A percentile compares a stretch with the other conserved stretches of the same genome.
phyloP scores from a whole-genome alignment of 2,329 filamentous ascomycete genomes.

The Pleurostoma richardsiae region DNA sequence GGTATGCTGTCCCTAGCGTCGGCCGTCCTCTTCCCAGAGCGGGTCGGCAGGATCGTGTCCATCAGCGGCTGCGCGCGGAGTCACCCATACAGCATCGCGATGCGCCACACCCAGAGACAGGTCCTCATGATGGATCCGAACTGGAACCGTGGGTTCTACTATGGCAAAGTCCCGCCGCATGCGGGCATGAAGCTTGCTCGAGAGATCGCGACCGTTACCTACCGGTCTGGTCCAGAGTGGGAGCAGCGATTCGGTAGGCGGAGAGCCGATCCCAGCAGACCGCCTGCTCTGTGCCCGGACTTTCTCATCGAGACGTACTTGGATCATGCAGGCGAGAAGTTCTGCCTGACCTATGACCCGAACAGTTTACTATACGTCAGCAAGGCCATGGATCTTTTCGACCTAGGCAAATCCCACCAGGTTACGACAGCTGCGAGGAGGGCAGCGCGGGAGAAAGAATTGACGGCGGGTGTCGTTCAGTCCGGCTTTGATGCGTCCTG shows the following conservation, averaged over 20 bases:
- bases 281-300: conserved; percentile 91
- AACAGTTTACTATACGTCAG: conserved; percentile 95
- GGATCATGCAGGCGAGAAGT: conserved; percentile 97
- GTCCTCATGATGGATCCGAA: conserved; percentile 99
- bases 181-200: conserved; percentile 96
- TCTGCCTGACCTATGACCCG: conserved; percentile 91
- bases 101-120: conserved; percentile 96
- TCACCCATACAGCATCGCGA: conserved; percentile 96
- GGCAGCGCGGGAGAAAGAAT: conserved; percentile 50
- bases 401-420: conserved; percentile 72
- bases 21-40: conserved; percentile 74
- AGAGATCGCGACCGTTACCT: conserved; percentile 96
- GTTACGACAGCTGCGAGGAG: conserved; percentile 57
- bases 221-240: conserved; percentile 95
- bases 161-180: conserved; percentile 81
- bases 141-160: conserved; percentile 95
- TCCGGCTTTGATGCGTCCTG: conserved; percentile 49
- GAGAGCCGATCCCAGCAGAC: conserved; percentile 78
- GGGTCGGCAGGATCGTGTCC: conserved; percentile 77
- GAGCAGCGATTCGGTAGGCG: conserved; percentile 88
- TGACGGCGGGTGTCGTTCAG: conserved; percentile 40
- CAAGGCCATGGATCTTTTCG: conserved; percentile 98
- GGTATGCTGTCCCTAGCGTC: conserved; percentile 95
- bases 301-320: conserved; percentile 98
- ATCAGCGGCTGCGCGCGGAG: conserved; percentile 92